These are phyloP conservation scores for Omphalea diandra DNA, from an alignment of 441 rosid species.

Conservation along the genomic window DNA sequence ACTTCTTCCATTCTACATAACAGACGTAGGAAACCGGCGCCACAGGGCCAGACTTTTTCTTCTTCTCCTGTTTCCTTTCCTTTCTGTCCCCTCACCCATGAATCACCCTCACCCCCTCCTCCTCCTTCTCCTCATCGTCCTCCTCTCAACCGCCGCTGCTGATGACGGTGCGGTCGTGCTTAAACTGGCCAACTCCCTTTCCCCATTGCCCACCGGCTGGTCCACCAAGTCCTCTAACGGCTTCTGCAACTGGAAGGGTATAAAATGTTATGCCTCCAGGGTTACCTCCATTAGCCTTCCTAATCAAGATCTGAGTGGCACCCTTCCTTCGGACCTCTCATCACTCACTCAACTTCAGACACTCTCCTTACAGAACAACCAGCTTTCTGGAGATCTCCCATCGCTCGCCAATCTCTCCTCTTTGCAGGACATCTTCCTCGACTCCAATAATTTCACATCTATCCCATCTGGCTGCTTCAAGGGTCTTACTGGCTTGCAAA, in stretches of 20 bases:
- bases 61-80: neutral
- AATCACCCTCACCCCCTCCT: neutral
- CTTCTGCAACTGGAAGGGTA: conserved; percentile 55
- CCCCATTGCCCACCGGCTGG: conserved; percentile 28
- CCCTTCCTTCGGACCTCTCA: conserved; percentile 45
- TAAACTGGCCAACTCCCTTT: conserved; percentile 2
- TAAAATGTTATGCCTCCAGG: conserved; percentile 44
- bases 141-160: neutral
- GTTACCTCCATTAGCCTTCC: conserved; percentile 45
- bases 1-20: too few relatives aligned
- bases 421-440: conserved; percentile 45
- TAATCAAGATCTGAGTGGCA: conserved; percentile 38
- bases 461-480: conserved; percentile 49
- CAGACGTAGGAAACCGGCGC: too few relatives aligned
- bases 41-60: neutral
- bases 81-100: neutral
- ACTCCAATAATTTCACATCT: conserved; percentile 50
- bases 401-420: conserved; percentile 45
- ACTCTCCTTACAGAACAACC: conserved; percentile 45
- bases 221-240: conserved; percentile 15
- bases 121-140: neutral
- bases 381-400: conserved; percentile 55
- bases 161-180: conserved; percentile 6
- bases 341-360: conserved; percentile 47
- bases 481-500: conserved; percentile 51